phyloP scores from a whole-genome alignment of 1,284 basidiomycete genomes.

The Sporisorium iseilematis-ciliati region DNA sequence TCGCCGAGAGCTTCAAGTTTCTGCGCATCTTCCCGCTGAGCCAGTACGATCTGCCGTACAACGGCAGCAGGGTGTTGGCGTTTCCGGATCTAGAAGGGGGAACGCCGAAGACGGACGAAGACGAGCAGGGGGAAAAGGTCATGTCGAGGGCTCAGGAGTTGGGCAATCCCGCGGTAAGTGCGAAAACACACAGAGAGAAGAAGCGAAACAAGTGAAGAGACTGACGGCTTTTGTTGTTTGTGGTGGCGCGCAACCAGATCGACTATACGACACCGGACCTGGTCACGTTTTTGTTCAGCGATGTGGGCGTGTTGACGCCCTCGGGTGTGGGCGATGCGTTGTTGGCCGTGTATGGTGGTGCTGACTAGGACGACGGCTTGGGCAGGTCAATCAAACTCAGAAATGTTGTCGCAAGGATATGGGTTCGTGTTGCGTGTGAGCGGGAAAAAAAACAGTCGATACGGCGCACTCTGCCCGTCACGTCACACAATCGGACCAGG shows the following conservation, averaged over 20 bases:
- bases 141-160: constrained; percentile 62
- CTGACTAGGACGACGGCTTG: constrained; percentile 36
- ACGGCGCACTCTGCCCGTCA: too few species aligned
- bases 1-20: constrained; percentile 97
- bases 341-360: constrained; percentile 81
- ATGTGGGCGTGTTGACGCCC: constrained; percentile 90
- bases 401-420: not conserved
- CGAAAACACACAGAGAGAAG: too few species aligned
- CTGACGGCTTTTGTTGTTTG: too few species aligned
- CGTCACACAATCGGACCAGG: too few species aligned
- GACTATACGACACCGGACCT: constrained; percentile 76
- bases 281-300: constrained; percentile 89
- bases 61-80: constrained; percentile 30
- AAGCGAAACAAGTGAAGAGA: too few species aligned
- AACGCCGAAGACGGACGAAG: constrained; percentile 10
- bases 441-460: too few species aligned
- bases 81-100: constrained; percentile 41
- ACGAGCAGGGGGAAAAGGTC: constrained; percentile 3
- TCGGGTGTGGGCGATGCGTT: constrained; percentile 90
- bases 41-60: constrained; percentile 88
- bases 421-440: not conserved
- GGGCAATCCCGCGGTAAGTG: constrained; percentile 59
- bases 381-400: not conserved
- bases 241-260: constrained; percentile 53
- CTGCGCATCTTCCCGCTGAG: constrained; percentile 95